These are phyloP conservation scores for Patellifolia procumbens DNA, from an alignment of 179 eudicot species.

Conservation along the genomic window DNA sequence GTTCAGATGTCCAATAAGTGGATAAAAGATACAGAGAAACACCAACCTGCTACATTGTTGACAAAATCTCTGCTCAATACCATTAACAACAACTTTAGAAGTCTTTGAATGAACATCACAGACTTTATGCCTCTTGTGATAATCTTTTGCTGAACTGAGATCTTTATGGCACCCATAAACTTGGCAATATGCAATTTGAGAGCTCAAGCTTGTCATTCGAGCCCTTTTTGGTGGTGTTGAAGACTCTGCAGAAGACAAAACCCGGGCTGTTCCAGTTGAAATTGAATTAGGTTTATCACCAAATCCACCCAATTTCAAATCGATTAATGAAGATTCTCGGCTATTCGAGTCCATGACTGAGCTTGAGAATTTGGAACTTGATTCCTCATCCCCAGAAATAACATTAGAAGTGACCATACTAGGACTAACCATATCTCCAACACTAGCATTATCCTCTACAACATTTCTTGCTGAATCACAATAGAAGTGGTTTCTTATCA, in stretches of 20 bases:
- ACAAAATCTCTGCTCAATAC: constrained; percentile 77
- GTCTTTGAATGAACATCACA: constrained; percentile 85
- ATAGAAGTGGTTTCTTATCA: constrained; percentile 30
- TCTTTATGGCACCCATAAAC: constrained; percentile 73
- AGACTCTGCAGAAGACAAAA: constrained; percentile 41
- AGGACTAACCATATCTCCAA: constrained; percentile 24
- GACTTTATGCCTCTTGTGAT: constrained; percentile 78
- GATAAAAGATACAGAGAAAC: constrained; percentile 1
- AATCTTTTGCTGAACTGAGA: constrained; percentile 65
- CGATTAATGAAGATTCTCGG: constrained; percentile 46
- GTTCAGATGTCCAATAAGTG: neutral
- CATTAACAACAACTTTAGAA: constrained; percentile 68
- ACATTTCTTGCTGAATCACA: constrained; percentile 29
- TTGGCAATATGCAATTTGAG: constrained; percentile 54
- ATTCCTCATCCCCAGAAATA: constrained; percentile 42
- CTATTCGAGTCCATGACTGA: constrained; percentile 48
- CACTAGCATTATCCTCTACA: constrained; percentile 25
- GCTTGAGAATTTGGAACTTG: constrained; percentile 41
- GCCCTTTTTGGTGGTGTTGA: constrained; percentile 44
- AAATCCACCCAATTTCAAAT: constrained; percentile 58
- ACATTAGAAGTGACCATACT: constrained; percentile 30
- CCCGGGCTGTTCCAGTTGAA: constrained; percentile 27
- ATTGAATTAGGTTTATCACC: constrained; percentile 30
- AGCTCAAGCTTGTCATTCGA: constrained; percentile 36
- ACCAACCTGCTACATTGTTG: constrained; percentile 94